Conservation (phyloP, 2,329 filamentous ascomycete species). For the Fusarium beomiforme region DNA sequence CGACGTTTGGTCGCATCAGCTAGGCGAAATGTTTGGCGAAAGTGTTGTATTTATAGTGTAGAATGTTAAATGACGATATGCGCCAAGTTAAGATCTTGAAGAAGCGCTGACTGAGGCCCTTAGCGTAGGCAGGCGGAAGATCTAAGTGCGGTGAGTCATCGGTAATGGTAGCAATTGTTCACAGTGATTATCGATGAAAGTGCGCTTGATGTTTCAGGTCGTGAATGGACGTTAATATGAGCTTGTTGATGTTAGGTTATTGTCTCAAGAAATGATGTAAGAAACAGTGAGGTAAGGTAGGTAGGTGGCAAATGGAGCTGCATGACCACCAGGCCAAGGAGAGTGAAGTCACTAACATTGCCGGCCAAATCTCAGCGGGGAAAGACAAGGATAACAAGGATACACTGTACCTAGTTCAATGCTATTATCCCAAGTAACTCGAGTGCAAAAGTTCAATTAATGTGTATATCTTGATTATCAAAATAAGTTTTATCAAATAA, state of each 20-base stretch:
- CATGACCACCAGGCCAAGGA: background rate
- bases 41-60: constrained; percentile 14
- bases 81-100: constrained; percentile 11
- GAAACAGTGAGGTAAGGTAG: constrained; percentile 2
- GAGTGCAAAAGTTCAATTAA: no score
- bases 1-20: constrained; percentile 11
- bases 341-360: constrained; percentile 12
- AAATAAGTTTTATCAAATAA: no score
- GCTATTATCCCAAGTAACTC: no score
- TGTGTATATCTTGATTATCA: no score
- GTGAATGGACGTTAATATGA: constrained; percentile 17
- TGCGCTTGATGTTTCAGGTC: background rate
- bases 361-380: background rate
- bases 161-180: background rate
- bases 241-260: background rate
- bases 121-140: background rate
- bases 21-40: background rate
- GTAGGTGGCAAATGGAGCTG: constrained; percentile 7
- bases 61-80: constrained; percentile 9
- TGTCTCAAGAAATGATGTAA: constrained; percentile 34
- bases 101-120: constrained; percentile 5
- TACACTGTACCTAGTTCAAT: no score
- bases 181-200: background rate
- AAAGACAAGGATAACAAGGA: background rate
- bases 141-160: constrained; percentile 25